A percentile compares a stretch with the other conserved stretches of the same genome.
These are phyloP conservation scores for Urtica urens DNA, from an alignment of 306 rosid species.

Conservation along the genomic window DNA sequence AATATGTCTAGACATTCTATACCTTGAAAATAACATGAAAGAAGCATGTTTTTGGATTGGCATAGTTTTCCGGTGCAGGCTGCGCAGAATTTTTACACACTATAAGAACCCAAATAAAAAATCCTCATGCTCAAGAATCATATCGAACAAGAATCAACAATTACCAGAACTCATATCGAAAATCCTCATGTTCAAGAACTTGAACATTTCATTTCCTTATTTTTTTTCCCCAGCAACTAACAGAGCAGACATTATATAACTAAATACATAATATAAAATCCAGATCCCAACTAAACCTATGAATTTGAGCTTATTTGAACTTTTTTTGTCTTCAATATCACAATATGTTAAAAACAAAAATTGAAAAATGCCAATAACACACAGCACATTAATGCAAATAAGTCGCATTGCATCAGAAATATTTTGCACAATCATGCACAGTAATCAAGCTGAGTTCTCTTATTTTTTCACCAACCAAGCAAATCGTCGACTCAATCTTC, in stretches of 20 bases:
- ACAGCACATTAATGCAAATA: not conserved
- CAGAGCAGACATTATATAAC: not conserved
- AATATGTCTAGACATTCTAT: too few relatives aligned
- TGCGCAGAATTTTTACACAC: slow-evolving; percentile 23
- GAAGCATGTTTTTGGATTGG: slow-evolving; percentile 87
- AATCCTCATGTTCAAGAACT: not conserved
- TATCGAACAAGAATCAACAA: not conserved
- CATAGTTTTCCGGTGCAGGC: slow-evolving; percentile 83
- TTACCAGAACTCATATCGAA: not conserved
- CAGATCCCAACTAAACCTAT: too few relatives aligned
- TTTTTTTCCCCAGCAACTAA: not conserved
- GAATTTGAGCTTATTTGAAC: too few relatives aligned
- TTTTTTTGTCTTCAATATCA: too few relatives aligned
- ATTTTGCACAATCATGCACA: not conserved
- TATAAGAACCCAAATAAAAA: slow-evolving; percentile 1
- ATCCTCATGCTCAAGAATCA: not conserved
- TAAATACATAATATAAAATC: too few relatives aligned
- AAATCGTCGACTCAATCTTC: not conserved
- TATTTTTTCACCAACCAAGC: slow-evolving; percentile 3
- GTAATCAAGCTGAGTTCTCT: not conserved
- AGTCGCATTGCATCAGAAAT: not conserved
- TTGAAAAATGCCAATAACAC: not conserved
- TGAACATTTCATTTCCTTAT: not conserved
- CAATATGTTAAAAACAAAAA: too few relatives aligned
- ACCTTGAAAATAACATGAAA: slow-evolving; percentile 98